Conservation (phyloP, 2,329 filamentous ascomycete species). For the Alternaria gaisen region DNA sequence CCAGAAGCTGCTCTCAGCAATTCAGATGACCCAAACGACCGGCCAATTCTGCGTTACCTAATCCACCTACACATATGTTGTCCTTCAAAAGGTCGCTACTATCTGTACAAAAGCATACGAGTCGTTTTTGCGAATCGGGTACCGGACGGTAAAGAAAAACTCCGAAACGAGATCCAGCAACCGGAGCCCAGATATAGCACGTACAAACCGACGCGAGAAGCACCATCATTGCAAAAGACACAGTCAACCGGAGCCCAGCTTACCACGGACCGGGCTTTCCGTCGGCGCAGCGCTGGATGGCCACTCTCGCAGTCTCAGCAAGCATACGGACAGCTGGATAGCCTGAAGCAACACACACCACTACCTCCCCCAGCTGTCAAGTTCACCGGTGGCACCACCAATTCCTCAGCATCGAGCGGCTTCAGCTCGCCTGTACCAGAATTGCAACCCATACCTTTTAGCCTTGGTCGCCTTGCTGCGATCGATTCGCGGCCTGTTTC, state of each 20-base stretch:
- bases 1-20: conserved; percentile 62
- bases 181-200: conserved; percentile 87
- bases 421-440: conserved; percentile 39
- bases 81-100: conserved; percentile 82
- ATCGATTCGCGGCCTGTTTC: conserved; percentile 45
- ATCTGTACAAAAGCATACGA: conserved; percentile 88
- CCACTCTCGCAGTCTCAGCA: conserved; percentile 40
- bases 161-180: conserved; percentile 87
- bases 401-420: conserved; percentile 31
- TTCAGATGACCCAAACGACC: conserved; percentile 63
- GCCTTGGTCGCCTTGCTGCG: conserved; percentile 44
- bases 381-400: conserved; percentile 40
- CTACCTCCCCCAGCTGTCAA: conserved; percentile 44
- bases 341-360: conserved; percentile 33
- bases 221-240: conserved; percentile 30
- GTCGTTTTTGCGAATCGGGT: conserved; percentile 97
- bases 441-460: conserved; percentile 64
- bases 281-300: conserved; percentile 46
- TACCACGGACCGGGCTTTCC: conserved; percentile 36
- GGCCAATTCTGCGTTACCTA: conserved; percentile 84
- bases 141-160: conserved; percentile 91
- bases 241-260: conserved; percentile 34
- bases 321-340: conserved; percentile 38
- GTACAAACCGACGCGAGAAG: conserved; percentile 73
- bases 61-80: conserved; percentile 94